Percentiles rank a stretch among this genome's conserved stretches.
phyloP scores from a whole-genome alignment of 108 stramenopile genomes.

The Nitzschia sp. region DNA sequence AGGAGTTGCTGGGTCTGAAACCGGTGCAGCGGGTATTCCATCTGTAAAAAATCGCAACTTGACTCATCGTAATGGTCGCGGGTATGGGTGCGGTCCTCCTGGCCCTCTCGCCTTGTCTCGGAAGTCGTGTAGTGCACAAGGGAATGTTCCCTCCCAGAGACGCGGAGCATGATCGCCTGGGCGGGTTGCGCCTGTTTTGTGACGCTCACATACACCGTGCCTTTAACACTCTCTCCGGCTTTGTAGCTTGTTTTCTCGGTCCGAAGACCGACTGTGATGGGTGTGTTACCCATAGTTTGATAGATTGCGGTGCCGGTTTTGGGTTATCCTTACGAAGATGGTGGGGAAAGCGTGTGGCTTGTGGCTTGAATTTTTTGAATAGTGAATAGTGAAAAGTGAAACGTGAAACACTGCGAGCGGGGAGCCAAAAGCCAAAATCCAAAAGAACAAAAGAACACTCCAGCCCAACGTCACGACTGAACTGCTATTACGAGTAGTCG shows the following conservation, averaged over 20 bases:
- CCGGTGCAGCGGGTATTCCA: constrained; percentile 16
- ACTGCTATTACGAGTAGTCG: too few relatives aligned
- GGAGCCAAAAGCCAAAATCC: too few relatives aligned
- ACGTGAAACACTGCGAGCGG: too few relatives aligned
- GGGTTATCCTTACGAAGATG: too few relatives aligned
- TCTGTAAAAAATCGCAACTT: constrained; percentile 3
- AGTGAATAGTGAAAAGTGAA: too few relatives aligned
- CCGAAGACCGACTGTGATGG: constrained; percentile 26
- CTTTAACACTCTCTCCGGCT: constrained; percentile 9
- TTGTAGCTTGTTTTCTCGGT: not conserved
- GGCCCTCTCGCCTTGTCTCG: not conserved
- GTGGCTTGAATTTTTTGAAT: too few relatives aligned
- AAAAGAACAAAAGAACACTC: too few relatives aligned
- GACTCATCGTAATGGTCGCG: constrained; percentile 27
- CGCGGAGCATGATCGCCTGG: not conserved
- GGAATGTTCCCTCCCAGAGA: constrained; percentile 11
- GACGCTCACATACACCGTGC: constrained; percentile 22
- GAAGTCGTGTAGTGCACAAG: constrained; percentile 11
- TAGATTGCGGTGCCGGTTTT: too few relatives aligned
- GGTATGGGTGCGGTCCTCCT: not conserved
- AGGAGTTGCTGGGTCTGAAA: constrained; percentile 7
- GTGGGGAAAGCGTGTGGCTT: too few relatives aligned
- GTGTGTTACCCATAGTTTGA: constrained; percentile 31
- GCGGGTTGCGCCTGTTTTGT: not conserved
- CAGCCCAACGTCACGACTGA: too few relatives aligned